phyloP scores from a whole-genome alignment of 495 filamentous ascomycete species.

The Aspergillus leporis region DNA sequence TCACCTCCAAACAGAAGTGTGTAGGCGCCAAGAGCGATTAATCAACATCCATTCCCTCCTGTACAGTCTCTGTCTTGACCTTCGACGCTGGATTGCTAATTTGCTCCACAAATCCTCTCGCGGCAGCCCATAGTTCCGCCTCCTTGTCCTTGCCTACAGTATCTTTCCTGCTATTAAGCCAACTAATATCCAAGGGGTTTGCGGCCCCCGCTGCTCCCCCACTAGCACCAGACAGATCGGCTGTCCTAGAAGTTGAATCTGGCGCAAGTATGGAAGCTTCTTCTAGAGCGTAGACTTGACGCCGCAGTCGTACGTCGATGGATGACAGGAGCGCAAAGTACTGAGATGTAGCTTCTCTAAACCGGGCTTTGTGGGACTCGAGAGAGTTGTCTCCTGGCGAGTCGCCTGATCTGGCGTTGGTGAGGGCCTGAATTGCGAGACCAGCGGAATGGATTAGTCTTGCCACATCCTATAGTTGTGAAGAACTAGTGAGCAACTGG shows the following conservation, averaged over 20 bases:
- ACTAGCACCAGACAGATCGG: conserved; percentile 27
- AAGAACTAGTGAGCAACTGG: not conserved
- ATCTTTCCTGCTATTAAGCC: conserved; percentile 79
- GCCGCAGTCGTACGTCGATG: conserved; percentile 67
- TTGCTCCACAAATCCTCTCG: conserved; percentile 50
- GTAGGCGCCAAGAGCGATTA: conserved; percentile 10
- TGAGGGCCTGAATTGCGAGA: conserved; percentile 67
- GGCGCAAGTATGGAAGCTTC: conserved; percentile 70
- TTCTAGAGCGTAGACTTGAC: conserved; percentile 79
- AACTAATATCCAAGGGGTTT: conserved; percentile 70
- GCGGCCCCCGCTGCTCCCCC: conserved; percentile 22
- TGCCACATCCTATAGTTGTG: conserved; percentile 48
- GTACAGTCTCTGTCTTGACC: conserved; percentile 14
- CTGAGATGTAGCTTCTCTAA: conserved; percentile 60
- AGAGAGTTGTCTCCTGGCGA: conserved; percentile 41
- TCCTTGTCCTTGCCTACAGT: conserved; percentile 78
- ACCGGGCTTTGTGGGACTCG: conserved; percentile 56
- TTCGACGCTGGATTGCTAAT: conserved; percentile 18
- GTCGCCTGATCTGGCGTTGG: conserved; percentile 46
- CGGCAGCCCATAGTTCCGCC: conserved; percentile 71
- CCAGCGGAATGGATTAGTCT: conserved; percentile 68
- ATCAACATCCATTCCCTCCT: conserved; percentile 41
- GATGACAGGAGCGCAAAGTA: conserved; percentile 71
- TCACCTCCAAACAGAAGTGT: not conserved
- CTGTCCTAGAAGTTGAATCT: conserved; percentile 27